A percentile compares a stretch with the other conserved stretches of the same genome.
phyloP scores from a whole-genome alignment of 148 eudicot genomes.

The Chenopodium berlandieri region DNA sequence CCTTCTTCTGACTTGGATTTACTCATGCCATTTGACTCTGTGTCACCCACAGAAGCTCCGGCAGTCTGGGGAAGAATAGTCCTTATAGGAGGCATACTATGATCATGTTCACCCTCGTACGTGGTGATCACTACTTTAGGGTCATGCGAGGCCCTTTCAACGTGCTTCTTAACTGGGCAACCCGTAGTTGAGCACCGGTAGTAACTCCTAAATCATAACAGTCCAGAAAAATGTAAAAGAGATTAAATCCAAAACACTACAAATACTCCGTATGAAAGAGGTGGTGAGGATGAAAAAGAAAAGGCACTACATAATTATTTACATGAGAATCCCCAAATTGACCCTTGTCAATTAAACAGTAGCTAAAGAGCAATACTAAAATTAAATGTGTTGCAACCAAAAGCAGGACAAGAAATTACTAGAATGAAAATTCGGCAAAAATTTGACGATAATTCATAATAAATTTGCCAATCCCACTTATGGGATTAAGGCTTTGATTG shows the following conservation, averaged over 20 bases:
- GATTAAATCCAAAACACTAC: not conserved
- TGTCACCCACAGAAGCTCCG: conserved; percentile 25
- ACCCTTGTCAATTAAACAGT: not conserved
- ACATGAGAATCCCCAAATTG: not conserved
- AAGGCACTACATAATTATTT: not conserved
- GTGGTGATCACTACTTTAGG: conserved; percentile 63
- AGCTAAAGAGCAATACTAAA: not conserved
- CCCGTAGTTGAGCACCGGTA: conserved; percentile 82
- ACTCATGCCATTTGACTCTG: conserved; percentile 33
- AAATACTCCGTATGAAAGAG: not conserved
- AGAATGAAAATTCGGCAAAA: too few relatives aligned
- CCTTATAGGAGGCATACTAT: conserved; percentile 55
- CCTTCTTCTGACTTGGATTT: conserved; percentile 42
- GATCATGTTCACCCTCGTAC: conserved; percentile 79
- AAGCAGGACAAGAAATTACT: not conserved
- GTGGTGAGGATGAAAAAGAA: not conserved
- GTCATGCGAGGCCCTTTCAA: conserved; percentile 80
- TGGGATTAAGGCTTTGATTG: too few relatives aligned
- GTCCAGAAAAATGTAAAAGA: not conserved
- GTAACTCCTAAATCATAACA: conserved; percentile 65
- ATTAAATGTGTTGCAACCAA: not conserved
- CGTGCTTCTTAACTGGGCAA: conserved; percentile 83
- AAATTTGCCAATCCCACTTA: too few relatives aligned
- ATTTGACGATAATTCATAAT: too few relatives aligned
- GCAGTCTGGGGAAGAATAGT: conserved; percentile 48